These are phyloP conservation scores for Panellus pusillus DNA, from an alignment of 768 basidiomycete genomes.

Conservation along the genomic window DNA sequence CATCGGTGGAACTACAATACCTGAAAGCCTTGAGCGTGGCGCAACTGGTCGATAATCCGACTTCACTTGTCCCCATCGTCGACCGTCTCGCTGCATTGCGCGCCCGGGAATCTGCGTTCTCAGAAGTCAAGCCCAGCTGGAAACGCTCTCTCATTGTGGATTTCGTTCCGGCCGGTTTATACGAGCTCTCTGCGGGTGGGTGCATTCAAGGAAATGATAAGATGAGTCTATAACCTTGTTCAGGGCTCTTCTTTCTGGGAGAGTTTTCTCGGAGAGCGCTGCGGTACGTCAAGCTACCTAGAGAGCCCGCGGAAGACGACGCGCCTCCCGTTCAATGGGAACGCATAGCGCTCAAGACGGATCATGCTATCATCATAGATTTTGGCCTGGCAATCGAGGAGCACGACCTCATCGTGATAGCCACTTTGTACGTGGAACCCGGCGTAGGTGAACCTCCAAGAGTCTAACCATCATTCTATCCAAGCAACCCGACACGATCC, in stretches of 20 bases:
- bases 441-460: not conserved
- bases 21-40: not conserved
- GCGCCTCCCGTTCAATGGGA: conserved; percentile 2
- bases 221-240: too few species aligned
- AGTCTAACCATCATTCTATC: not conserved
- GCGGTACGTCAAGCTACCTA: conserved; percentile 14
- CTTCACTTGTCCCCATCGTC: not conserved
- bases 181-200: conserved; percentile 14
- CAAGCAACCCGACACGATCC: not conserved
- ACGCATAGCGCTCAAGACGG: not conserved
- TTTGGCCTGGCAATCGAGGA: conserved; percentile 20
- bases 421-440: conserved; percentile 15
- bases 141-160: not conserved
- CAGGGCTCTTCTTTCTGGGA: conserved; percentile 13
- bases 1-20: conserved; percentile 14
- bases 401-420: conserved; percentile 21
- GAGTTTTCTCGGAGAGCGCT: conserved; percentile 1
- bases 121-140: conserved; percentile 2
- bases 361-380: conserved; percentile 11
- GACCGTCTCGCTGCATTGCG: conserved; percentile 10
- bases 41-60: conserved; percentile 7
- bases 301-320: not conserved
- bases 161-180: conserved; percentile 9
- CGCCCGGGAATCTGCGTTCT: conserved; percentile 6
- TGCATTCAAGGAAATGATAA: too few species aligned